Evolutionary conservation across 2,329 filamentous ascomycete species (phyloP), one percentile per base, ranked within the genome.

Genomic region (Trichophaea hybrida): DNA sequence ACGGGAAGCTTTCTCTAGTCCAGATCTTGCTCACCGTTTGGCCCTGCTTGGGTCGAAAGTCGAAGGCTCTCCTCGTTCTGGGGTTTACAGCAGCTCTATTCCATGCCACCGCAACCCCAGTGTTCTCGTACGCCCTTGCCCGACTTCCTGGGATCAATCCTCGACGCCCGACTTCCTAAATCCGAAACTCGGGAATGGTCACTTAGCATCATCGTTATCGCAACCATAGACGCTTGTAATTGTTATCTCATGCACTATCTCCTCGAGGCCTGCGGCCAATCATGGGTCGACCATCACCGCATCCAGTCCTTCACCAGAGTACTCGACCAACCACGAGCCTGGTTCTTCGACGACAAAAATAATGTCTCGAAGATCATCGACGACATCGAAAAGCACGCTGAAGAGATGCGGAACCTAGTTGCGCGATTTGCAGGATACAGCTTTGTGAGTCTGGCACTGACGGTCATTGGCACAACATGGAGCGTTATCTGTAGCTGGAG

Each of bases 371-470:
- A 77, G 1, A 76, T 97, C 46, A 81, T 78, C 0, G 82, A 87
- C 61, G 84, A 79, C 49, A 77, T 97, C 0, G 88, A 94, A 68
- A 80, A 85, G 13, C 86, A 88, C 67, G 86, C 85, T 0, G 89
- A 97, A 70, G 88, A 95, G 69, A 90, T 93, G 80, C 80, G 86
- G 6, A 89, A 87, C 66, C 74, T 97, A 0, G 77, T 94, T 0
- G 85, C 86, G 1, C 80, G 85, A 1, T 94, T 95, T 68, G 77
- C 84, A 0, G 84, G 85, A 1, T 80, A 85, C 57, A 71, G 85
- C 0, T 75, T 90, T 12, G 80, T 84, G 7, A 82, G 86, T 2
- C 69, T 76, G 0, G 72, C 81, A 55, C 90, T 94, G 77, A 76
- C 86, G 15, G 59, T 73, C 0, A 78, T 85, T n/a, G 82, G 87